Evolutionary conservation across 1,284 basidiomycete species (phyloP).

Genomic region (Ceratobasidium sp.): DNA sequence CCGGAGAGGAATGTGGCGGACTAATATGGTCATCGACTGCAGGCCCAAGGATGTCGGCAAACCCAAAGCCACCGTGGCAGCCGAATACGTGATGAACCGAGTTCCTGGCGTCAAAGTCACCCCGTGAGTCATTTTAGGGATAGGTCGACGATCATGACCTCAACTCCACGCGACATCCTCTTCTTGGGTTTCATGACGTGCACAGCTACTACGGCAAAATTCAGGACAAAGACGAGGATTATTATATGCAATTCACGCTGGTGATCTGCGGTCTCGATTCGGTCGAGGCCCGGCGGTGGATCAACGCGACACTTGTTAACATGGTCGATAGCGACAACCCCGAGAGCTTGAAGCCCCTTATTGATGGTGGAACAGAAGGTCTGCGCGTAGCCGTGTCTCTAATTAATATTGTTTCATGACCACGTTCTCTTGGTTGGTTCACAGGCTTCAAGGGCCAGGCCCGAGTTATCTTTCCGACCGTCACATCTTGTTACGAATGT

Average conservation of each 20-base stretch:
- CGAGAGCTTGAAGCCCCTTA: slow-evolving; percentile 96
- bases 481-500: slow-evolving; percentile 98
- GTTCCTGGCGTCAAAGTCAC: slow-evolving; percentile 95
- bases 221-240: slow-evolving; percentile 96
- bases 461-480: slow-evolving; percentile 94
- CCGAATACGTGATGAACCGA: slow-evolving; percentile 94
- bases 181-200: slow-evolving; percentile 47
- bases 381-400: slow-evolving; percentile 44
- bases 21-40: neutral
- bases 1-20: neutral
- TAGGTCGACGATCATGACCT: neutral
- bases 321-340: slow-evolving; percentile 91
- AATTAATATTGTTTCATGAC: neutral
- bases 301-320: slow-evolving; percentile 96
- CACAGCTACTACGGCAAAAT: slow-evolving; percentile 94
- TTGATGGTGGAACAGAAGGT: slow-evolving; percentile 99
- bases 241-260: slow-evolving; percentile 96
- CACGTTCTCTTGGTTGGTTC: neutral
- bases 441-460: slow-evolving; percentile 98
- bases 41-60: slow-evolving; percentile 93
- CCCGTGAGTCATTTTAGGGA: slow-evolving; percentile 68
- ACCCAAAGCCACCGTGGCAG: slow-evolving; percentile 93
- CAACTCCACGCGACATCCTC: slow-evolving; percentile 22
- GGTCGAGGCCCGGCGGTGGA: slow-evolving; percentile 96
- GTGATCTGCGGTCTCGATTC: slow-evolving; percentile 99